These are phyloP conservation scores for Amanita pallidorosea DNA, from an alignment of 768 basidiomycete genomes.

Conservation along the genomic window DNA sequence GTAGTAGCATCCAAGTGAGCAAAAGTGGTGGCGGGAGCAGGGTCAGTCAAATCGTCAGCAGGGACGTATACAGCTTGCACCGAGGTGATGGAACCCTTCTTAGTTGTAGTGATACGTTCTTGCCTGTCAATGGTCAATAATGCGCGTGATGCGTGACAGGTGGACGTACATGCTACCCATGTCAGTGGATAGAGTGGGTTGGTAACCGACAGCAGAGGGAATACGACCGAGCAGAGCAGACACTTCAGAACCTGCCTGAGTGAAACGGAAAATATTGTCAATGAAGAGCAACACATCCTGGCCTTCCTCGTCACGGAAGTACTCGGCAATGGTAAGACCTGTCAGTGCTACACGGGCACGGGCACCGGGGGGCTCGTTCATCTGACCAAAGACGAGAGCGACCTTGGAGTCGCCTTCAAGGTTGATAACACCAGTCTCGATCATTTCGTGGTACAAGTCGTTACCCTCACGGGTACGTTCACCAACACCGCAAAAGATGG, in stretches of 20 bases:
- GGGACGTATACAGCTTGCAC: constrained; percentile 99
- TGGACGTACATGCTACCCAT: constrained; percentile 95
- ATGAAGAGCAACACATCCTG: constrained; percentile 99
- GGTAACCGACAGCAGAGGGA: constrained; percentile 99
- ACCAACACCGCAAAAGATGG: constrained; percentile 99
- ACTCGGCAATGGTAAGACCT: constrained; percentile 98
- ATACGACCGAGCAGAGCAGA: constrained; percentile 99
- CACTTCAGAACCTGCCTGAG: constrained; percentile 99
- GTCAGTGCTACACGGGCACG: constrained; percentile 99
- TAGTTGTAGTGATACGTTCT: constrained; percentile 99
- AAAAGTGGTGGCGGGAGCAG: constrained; percentile 98
- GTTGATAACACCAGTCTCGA: constrained; percentile 99
- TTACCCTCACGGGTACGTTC: constrained; percentile 99
- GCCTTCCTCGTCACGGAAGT: constrained; percentile 99
- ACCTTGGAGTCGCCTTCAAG: constrained; percentile 99
- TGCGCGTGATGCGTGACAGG: constrained; percentile 4
- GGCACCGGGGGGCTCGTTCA: constrained; percentile 99
- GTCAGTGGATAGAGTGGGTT: constrained; percentile 98
- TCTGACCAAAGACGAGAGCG: constrained; percentile 99
- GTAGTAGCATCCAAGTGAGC: constrained; percentile 99
- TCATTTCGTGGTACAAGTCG: constrained; percentile 99
- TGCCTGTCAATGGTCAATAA: constrained; percentile 43
- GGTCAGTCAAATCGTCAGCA: constrained; percentile 99
- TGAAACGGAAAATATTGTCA: constrained; percentile 99
- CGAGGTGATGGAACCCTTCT: constrained; percentile 99